phyloP scores from a whole-genome alignment of 352 stramenopile genomes.

The Phytophthora pini region DNA sequence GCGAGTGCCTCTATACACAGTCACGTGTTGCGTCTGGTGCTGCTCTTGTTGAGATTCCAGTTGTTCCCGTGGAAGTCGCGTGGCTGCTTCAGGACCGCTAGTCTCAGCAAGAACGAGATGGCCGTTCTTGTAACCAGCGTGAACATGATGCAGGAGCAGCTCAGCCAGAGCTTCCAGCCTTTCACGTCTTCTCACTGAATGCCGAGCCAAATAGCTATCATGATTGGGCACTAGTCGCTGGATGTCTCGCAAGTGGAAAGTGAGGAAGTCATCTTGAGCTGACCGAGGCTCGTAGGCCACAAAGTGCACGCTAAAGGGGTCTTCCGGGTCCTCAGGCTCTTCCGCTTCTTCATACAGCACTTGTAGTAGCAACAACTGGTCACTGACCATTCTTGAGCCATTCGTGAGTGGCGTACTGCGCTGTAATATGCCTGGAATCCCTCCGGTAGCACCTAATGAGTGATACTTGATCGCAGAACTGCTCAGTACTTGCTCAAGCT shows the following conservation, averaged over 20 bases:
- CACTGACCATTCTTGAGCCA: constrained; percentile 43
- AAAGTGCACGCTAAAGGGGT: constrained; percentile 47
- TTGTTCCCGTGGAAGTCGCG: constrained; percentile 20
- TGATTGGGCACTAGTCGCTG: constrained; percentile 60
- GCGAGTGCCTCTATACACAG: constrained; percentile 59
- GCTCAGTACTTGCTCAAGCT: constrained; percentile 59
- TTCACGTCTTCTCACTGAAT: constrained; percentile 43
- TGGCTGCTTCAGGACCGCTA: constrained; percentile 26
- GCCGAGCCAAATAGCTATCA: constrained; percentile 27
- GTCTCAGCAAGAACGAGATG: constrained; percentile 65
- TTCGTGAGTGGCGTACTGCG: constrained; percentile 51
- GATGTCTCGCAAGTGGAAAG: constrained; percentile 60
- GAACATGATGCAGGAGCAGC: constrained; percentile 47
- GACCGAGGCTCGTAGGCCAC: constrained; percentile 38
- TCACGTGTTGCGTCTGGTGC: constrained; percentile 32
- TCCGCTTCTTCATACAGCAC: constrained; percentile 65
- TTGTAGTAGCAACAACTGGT: constrained; percentile 61
- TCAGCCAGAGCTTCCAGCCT: constrained; percentile 53
- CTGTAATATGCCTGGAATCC: constrained; percentile 61
- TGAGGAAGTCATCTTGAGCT: constrained; percentile 47
- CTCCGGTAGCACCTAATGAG: constrained; percentile 45
- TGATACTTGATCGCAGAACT: constrained; percentile 67
- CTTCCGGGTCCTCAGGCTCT: constrained; percentile 24
- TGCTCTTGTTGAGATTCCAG: constrained; percentile 27
- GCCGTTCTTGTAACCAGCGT: constrained; percentile 75